Percentiles rank a stretch among this genome's conserved stretches.
Evolutionary conservation across 2,329 filamentous ascomycete genomes (phyloP).

Genomic region (Coniella vitis): DNA sequence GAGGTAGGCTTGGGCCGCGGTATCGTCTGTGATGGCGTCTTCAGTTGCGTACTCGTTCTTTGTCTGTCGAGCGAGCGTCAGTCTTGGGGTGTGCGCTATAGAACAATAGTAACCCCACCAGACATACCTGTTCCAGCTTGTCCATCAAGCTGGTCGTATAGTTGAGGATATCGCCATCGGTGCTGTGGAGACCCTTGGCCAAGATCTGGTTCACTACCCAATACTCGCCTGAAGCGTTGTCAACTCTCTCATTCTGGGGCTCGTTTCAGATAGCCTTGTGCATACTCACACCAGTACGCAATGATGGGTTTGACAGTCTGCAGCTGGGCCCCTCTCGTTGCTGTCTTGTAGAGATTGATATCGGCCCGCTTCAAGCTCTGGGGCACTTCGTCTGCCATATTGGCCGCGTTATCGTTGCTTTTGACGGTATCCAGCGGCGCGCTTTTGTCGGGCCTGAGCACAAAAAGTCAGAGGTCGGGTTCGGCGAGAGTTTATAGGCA

Average conservation of each 20-base stretch:
- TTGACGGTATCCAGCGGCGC: too few species aligned
- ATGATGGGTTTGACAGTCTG: slow-evolving; percentile 80
- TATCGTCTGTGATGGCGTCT: slow-evolving; percentile 78
- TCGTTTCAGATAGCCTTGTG: background rate
- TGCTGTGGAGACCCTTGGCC: slow-evolving; percentile 67
- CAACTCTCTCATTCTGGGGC: too few species aligned
- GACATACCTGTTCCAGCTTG: slow-evolving; percentile 68
- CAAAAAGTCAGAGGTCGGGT: too few species aligned
- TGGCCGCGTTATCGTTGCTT: slow-evolving; percentile 15
- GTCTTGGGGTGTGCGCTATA: slow-evolving; percentile 10
- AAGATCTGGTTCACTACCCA: slow-evolving; percentile 92
- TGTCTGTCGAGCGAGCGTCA: slow-evolving; percentile 36
- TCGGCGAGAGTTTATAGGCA: too few species aligned
- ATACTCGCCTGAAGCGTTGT: slow-evolving; percentile 60
- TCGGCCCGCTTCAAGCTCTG: slow-evolving; percentile 71
- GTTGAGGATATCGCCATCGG: slow-evolving; percentile 67
- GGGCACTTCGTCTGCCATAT: slow-evolving; percentile 68
- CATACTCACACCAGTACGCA: slow-evolving; percentile 82
- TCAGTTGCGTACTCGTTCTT: slow-evolving; percentile 69
- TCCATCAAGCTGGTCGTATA: slow-evolving; percentile 87
- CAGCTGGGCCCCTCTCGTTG: slow-evolving; percentile 76
- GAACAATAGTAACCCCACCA: background rate
- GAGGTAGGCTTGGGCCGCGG: slow-evolving; percentile 82
- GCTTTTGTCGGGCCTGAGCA: too few species aligned
- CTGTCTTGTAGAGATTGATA: slow-evolving; percentile 65